These are phyloP conservation scores for Aspergillus proliferans DNA, from an alignment of 2,329 filamentous ascomycete genomes.

Conservation along the genomic window DNA sequence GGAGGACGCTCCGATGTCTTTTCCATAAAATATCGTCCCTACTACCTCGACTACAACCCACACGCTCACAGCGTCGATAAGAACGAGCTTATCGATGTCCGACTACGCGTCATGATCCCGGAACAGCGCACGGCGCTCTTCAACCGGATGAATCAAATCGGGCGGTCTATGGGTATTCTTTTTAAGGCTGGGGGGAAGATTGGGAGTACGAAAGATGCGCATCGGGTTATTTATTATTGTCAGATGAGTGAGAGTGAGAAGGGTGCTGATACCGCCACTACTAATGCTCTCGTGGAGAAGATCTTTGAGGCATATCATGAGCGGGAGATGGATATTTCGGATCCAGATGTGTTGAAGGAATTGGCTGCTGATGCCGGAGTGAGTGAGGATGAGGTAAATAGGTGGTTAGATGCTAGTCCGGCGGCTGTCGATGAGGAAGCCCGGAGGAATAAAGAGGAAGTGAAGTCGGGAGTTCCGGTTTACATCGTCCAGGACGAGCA, in stretches of 20 bases:
- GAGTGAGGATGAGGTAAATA: constrained; percentile 6
- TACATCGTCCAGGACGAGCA: constrained; percentile 2
- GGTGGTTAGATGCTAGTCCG: constrained; percentile 10
- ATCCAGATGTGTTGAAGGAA: constrained; percentile 13
- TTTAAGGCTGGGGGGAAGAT: constrained; percentile 29
- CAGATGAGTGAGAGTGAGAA: constrained; percentile 6
- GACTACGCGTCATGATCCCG: constrained; percentile 16
- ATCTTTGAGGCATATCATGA: constrained; percentile 27
- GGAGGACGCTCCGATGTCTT: constrained; percentile 31
- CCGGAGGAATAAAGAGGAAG: constrained; percentile 1
- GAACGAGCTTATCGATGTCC: constrained; percentile 10
- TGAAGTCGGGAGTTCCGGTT: not conserved
- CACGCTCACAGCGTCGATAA: constrained; percentile 4
- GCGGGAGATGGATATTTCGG: constrained; percentile 25
- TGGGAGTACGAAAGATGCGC: constrained; percentile 30
- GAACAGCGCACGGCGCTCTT: constrained; percentile 22
- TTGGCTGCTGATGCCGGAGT: constrained; percentile 17
- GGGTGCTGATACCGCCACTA: not conserved
- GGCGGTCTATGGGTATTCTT: constrained; percentile 27
- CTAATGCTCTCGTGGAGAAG: constrained; percentile 18
- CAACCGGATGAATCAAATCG: constrained; percentile 16
- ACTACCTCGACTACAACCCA: constrained; percentile 28
- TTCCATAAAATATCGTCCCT: constrained; percentile 31
- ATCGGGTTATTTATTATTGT: constrained; percentile 26
- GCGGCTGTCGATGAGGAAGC: constrained; percentile 36